Evolutionary conservation across 495 filamentous ascomycete species (phyloP), one percentile per base, ranked within the genome.

Genomic region (Talaromyces liani): DNA sequence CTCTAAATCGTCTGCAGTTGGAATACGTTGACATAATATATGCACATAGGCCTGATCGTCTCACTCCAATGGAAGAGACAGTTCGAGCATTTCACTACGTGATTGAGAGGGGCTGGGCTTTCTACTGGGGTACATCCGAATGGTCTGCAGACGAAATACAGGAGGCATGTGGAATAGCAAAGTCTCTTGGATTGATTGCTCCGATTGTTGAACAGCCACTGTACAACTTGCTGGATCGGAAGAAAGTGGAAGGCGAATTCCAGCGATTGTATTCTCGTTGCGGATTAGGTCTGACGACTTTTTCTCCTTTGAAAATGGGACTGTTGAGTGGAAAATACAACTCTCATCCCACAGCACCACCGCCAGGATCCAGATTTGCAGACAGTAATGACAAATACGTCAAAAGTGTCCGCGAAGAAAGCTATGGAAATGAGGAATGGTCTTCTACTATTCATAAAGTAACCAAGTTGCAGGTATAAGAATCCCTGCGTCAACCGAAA

Each of bases 111-210:
- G 88, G 91, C 49, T 88, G 91, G 77, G 87, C 88, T 27, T 88
- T 94, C 71, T 94, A 95, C 82, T 95, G 91, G 92, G 92, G 92
- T 31, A 95, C 92, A 0, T 91, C 88, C 0, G 90, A 93, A 78
- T 95, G 91, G 92, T 82, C 80, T 61, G 90, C 91, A 12, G 85
- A 85, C 60, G 90, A 95, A 77, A 93, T 95, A 68, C 82, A 84
- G 4, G 80, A 88, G 63, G 92, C 92, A 6, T 91, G 87, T 77
- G 79, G 85, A 41, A 75, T 90, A 45, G 92, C 92, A 16, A 87
- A 91, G 64, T 80, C 77, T 64, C 79, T 94, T 34, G 82, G 86
- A 25, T 79, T 96, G 22, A 85, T 96, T 64, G 91, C 87, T 4
- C 92, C 91, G 10, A 71, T 89, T 29, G 87, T 90, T 73, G 92